Evolutionary conservation across 2,329 filamentous ascomycete species (phyloP).

Genomic region (Fusarium praegraminearum): DNA sequence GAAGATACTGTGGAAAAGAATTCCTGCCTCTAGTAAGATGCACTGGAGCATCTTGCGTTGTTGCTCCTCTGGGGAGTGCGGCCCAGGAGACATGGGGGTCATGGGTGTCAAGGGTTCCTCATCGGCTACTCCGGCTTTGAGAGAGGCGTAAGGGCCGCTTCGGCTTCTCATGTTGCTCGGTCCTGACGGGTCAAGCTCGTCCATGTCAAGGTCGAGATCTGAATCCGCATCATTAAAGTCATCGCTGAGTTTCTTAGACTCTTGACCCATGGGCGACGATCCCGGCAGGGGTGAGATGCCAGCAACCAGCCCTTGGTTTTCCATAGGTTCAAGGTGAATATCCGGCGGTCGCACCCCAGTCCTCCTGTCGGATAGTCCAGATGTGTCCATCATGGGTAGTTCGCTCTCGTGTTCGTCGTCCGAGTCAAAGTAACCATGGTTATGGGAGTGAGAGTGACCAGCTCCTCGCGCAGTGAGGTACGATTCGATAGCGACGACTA

Average conservation of each 20-base stretch:
- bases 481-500: constrained; percentile 89
- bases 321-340: constrained; percentile 65
- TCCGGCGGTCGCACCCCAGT: constrained; percentile 59
- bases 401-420: constrained; percentile 55
- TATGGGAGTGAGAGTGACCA: constrained; percentile 70
- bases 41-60: constrained; percentile 80
- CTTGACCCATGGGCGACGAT: constrained; percentile 58
- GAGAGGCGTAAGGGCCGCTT: constrained; percentile 50
- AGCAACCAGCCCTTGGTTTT: constrained; percentile 67
- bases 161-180: constrained; percentile 41
- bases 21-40: constrained; percentile 82
- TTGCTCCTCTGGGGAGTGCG: constrained; percentile 65
- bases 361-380: constrained; percentile 56
- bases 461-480: constrained; percentile 81
- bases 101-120: constrained; percentile 46
- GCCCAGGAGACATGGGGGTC: constrained; percentile 45
- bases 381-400: constrained; percentile 42
- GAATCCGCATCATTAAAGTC: constrained; percentile 61
- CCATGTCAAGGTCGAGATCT: constrained; percentile 70
- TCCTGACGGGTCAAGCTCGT: constrained; percentile 66
- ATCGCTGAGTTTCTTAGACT: constrained; percentile 48
- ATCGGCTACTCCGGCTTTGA: constrained; percentile 47
- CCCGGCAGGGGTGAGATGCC: constrained; percentile 69
- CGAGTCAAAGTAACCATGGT: constrained; percentile 63
- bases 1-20: constrained; percentile 86